These are phyloP conservation scores for Hypoxylon cercidicola DNA, from an alignment of 495 filamentous ascomycete genomes.

Conservation along the genomic window DNA sequence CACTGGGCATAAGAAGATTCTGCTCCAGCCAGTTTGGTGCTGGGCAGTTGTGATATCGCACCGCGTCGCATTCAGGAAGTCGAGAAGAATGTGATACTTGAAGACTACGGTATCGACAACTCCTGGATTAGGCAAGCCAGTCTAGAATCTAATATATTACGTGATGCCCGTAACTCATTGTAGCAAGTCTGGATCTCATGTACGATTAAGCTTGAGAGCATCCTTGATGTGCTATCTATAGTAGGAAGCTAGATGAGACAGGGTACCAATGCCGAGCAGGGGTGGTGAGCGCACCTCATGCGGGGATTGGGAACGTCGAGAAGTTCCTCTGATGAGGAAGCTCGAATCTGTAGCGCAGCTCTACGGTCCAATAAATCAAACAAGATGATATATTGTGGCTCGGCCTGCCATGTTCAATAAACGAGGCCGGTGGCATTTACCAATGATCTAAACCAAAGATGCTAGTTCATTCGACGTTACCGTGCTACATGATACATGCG, in stretches of 20 bases:
- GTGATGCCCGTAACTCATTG: conserved; percentile 15
- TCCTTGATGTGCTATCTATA: conserved; percentile 16
- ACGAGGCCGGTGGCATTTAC: conserved; percentile 1
- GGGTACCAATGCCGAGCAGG: conserved; percentile 32
- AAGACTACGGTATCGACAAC: background rate
- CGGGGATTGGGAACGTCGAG: conserved; percentile 16
- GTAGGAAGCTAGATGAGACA: conserved; percentile 29
- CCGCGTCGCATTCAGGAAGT: background rate
- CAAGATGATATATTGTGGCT: conserved; percentile 8
- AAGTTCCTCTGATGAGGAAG: conserved; percentile 31
- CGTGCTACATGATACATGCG: conserved; percentile 9
- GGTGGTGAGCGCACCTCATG: conserved; percentile 16
- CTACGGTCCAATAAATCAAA: conserved; percentile 11
- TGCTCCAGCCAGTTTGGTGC: background rate
- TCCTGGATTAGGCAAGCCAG: conserved; percentile 28
- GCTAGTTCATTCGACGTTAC: conserved; percentile 17
- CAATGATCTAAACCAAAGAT: conserved; percentile 14
- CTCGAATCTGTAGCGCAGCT: conserved; percentile 13
- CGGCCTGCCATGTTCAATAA: conserved; percentile 23
- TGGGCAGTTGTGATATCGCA: background rate
- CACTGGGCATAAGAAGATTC: no score
- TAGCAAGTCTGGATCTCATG: conserved; percentile 3
- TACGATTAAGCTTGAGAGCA: conserved; percentile 20
- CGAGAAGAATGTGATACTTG: background rate
- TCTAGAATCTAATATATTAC: conserved; percentile 15